Percentiles rank a stretch among this genome's conserved stretches.
Evolutionary conservation across 352 stramenopile species (phyloP).

Genomic region (Globisporangium parvum): DNA sequence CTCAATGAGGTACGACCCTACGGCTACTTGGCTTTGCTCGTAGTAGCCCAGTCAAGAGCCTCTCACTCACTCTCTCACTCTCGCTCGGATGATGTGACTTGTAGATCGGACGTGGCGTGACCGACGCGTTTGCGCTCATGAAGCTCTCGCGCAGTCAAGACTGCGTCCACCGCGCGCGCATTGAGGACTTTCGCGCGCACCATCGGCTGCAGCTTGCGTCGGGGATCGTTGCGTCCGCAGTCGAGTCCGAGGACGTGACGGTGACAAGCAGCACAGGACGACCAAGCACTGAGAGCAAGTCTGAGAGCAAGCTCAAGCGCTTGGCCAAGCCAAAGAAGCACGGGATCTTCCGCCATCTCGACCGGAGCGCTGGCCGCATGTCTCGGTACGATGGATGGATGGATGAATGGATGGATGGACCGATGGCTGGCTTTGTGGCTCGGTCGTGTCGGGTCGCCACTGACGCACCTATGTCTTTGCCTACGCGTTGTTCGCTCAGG

Average conservation of each 20-base stretch:
- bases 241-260: conserved; percentile 29
- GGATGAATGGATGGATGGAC: background rate
- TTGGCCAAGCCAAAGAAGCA: conserved; percentile 58
- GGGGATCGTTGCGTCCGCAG: conserved; percentile 65
- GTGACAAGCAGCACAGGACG: conserved; percentile 25
- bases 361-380: conserved; percentile 42
- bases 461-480: background rate
- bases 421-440: background rate
- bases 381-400: conserved; percentile 25
- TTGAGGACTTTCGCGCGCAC: conserved; percentile 82
- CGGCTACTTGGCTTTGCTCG: background rate
- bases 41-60: no score
- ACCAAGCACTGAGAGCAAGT: conserved; percentile 32
- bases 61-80: background rate
- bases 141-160: conserved; percentile 55
- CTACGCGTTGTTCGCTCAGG: conserved; percentile 22
- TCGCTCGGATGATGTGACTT: background rate
- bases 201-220: conserved; percentile 77
- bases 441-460: background rate
- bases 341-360: conserved; percentile 49
- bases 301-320: conserved; percentile 45
- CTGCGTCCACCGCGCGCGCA: conserved; percentile 51
- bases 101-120: conserved; percentile 51
- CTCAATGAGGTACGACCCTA: conserved; percentile 63
- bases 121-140: conserved; percentile 44